Base-by-base conservation (phyloP, 2,329 filamentous ascomycete species). In the Colletotrichum destructivum region DNA sequence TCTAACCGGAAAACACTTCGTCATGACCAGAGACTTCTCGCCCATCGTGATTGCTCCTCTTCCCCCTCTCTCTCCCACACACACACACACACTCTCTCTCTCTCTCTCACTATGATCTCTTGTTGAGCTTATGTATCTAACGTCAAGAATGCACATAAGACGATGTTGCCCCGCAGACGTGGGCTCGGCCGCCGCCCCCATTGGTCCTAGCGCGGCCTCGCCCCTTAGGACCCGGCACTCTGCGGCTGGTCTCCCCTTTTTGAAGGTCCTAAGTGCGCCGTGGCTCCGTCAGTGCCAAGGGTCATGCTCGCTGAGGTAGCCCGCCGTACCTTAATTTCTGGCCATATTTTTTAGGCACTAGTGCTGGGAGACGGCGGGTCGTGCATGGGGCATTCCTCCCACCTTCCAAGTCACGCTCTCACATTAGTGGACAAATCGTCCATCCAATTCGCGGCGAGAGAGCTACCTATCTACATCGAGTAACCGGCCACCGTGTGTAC, bases 351-450 rank as follows among this genome's bases (percentile, higher is more conserved):
- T 69, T 60, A 72, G 69, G 69, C 69, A 72, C 65, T 69, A 42
- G 21, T 18, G 31, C 51, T 38, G 21, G 15, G 47, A 55, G 69
- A 56, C 60, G 69, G 69, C 66, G 65, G 66, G 66, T 72, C 65
- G 38, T 63, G 60, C 60, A 69, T 70, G 62, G 69, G 69, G 52
- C 69, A 63, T 69, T 69, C 51, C 65, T 69, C 63, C 65, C 69
- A 69, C 69, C 66, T 69, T 69, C 69, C 65, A 72, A 72, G 69
- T 72, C 65, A 72, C 66, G 69, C 59, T 60, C 66, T 72, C 60
- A 64, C 38, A 69, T 69, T 72, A 72, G 69, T 72, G 69, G 69
- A 69, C 69, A 69, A 72, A 55, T 69, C 65, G 59, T 60, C 69
- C 55, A 60, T 51, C 60, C 60, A 62, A 68, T 71, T 62, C 66